Conservation (phyloP, 352 stramenopile genomes). For the Phytopythium delawarense region DNA sequence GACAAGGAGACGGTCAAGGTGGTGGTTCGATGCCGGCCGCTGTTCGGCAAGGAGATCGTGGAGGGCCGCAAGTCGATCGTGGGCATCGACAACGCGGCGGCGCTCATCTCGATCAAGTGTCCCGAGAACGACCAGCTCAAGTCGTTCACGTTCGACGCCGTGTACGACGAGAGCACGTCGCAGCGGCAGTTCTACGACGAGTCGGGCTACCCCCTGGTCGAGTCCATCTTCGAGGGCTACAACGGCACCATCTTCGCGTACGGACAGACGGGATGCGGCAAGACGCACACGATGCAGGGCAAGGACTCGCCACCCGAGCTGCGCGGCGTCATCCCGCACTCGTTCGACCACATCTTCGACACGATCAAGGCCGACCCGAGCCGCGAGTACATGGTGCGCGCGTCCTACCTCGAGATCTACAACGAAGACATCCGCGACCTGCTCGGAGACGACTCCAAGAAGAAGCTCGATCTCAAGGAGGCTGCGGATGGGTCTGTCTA, state of each 20-base stretch:
- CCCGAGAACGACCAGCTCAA: slow-evolving; percentile 75
- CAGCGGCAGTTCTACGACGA: slow-evolving; percentile 87
- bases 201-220: slow-evolving; percentile 80
- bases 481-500: slow-evolving; percentile 75
- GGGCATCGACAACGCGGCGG: slow-evolving; percentile 57
- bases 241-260: slow-evolving; percentile 90
- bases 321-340: slow-evolving; percentile 82
- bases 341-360: slow-evolving; percentile 79
- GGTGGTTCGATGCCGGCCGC: slow-evolving; percentile 82
- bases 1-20: slow-evolving; percentile 88
- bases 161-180: slow-evolving; percentile 86
- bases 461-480: slow-evolving; percentile 86
- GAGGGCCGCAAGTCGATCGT: slow-evolving; percentile 84
- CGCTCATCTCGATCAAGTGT: slow-evolving; percentile 72
- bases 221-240: slow-evolving; percentile 90
- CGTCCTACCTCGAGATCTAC: slow-evolving; percentile 92
- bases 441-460: slow-evolving; percentile 70
- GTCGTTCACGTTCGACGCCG: slow-evolving; percentile 88
- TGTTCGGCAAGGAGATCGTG: slow-evolving; percentile 81
- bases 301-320: slow-evolving; percentile 77
- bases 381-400: slow-evolving; percentile 78
- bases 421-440: slow-evolving; percentile 89
- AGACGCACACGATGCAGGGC: slow-evolving; percentile 90
- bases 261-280: slow-evolving; percentile 82
- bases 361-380: slow-evolving; percentile 54